phyloP scores from a whole-genome alignment of 345 rosid species.

The Pugionium dolabratum region DNA sequence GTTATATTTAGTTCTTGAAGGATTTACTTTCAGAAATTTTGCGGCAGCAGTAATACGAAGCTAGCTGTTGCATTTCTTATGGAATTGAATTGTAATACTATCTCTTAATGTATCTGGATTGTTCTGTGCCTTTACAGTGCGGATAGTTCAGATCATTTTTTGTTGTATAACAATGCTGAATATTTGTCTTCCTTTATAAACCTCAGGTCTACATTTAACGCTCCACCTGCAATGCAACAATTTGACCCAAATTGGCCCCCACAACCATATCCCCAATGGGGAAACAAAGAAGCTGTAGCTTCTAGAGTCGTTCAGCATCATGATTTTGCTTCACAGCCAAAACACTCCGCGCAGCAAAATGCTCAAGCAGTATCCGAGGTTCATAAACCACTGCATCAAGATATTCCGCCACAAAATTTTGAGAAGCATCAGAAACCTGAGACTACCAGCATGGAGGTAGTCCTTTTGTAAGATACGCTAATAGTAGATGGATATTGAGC shows the following conservation, averaged over 20 bases:
- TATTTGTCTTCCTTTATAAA: not conserved
- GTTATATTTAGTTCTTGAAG: constrained; percentile 11
- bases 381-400: constrained; percentile 39
- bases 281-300: constrained; percentile 45
- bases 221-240: constrained; percentile 54
- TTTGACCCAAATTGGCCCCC: constrained; percentile 46
- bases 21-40: not conserved
- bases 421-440: constrained; percentile 49
- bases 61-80: constrained; percentile 1
- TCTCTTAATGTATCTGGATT: not conserved
- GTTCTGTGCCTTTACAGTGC: not conserved
- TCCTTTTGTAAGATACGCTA: constrained; percentile 18
- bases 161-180: too few relatives aligned
- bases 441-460: constrained; percentile 47
- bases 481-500: constrained; percentile 14
- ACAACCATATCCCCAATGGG: constrained; percentile 48
- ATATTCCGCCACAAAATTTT: constrained; percentile 34
- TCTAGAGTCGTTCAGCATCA: constrained; percentile 45
- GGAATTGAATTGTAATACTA: not conserved
- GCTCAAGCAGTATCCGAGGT: constrained; percentile 50
- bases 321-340: constrained; percentile 45
- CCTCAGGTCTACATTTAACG: constrained; percentile 57
- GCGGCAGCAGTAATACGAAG: not conserved
- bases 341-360: constrained; percentile 43
- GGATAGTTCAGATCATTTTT: too few relatives aligned